A percentile compares a stretch with the other conserved stretches of the same genome.
These are phyloP conservation scores for Bruguiera sexangula DNA, from an alignment of 345 rosid genomes.

Conservation along the genomic window DNA sequence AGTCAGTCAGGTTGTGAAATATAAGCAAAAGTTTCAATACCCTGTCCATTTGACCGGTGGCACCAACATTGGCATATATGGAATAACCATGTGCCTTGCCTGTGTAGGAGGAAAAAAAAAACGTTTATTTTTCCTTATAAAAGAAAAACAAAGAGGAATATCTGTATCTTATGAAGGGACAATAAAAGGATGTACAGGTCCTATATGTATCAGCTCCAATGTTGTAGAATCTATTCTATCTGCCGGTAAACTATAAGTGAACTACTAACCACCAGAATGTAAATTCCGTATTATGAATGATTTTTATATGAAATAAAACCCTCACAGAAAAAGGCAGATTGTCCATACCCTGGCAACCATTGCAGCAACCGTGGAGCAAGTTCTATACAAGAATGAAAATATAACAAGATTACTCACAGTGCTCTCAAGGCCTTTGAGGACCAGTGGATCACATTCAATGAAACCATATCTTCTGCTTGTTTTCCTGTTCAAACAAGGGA, in stretches of 20 bases:
- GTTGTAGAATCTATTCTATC: neutral
- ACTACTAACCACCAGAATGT: neutral
- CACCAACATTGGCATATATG: conserved; percentile 98
- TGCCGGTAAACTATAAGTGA: neutral
- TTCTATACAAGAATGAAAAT: conserved; percentile 11
- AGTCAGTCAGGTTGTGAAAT: too few species aligned
- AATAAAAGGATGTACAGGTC: neutral
- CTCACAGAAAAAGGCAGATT: too few species aligned
- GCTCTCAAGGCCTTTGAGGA: conserved; percentile 81
- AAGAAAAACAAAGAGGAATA: neutral
- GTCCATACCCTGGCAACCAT: too few species aligned
- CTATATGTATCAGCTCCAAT: conserved; percentile 6
- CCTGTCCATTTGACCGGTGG: conserved; percentile 97
- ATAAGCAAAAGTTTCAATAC: conserved; percentile 33
- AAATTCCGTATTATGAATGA: conserved; percentile 2
- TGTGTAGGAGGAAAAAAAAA: conserved; percentile 34
- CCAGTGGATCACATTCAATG: conserved; percentile 78
- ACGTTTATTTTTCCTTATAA: conserved; percentile 5
- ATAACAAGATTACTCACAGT: conserved; percentile 53
- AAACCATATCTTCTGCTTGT: conserved; percentile 70
- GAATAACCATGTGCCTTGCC: conserved; percentile 96
- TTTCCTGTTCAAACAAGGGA: conserved; percentile 47
- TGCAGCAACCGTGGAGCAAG: neutral
- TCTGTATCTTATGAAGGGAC: too few species aligned
- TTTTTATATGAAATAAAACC: neutral